Evolutionary conservation across 441 rosid genomes (phyloP).

Genomic region (Erodium chrysanthum): DNA sequence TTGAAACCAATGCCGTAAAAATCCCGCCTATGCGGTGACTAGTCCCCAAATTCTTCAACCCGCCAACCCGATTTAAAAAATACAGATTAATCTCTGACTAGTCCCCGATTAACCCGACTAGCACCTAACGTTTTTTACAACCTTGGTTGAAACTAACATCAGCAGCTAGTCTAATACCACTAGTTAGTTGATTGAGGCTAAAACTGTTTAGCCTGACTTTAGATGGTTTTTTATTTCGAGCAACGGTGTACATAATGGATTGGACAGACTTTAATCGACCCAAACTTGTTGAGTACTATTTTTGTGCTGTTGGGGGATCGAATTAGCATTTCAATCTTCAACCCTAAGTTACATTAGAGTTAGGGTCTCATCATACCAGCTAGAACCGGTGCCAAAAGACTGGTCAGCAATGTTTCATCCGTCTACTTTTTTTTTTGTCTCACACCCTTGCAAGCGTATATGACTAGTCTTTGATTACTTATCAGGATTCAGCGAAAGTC

Average conservation of each 20-base stretch:
- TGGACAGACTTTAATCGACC: too few relatives aligned
- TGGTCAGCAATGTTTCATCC: neutral
- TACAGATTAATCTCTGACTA: too few relatives aligned
- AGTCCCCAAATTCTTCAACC: too few relatives aligned
- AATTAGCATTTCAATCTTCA: neutral
- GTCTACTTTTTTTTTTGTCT: neutral
- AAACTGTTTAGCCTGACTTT: neutral
- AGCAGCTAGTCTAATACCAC: neutral
- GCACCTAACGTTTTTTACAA: too few relatives aligned
- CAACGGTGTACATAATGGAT: too few relatives aligned
- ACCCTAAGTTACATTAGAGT: neutral
- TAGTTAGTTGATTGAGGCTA: neutral
- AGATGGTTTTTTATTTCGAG: too few relatives aligned
- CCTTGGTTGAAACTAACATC: neutral
- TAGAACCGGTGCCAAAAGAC: neutral
- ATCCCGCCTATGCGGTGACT: too few relatives aligned
- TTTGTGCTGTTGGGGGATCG: neutral
- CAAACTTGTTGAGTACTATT: too few relatives aligned
- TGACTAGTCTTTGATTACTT: neutral
- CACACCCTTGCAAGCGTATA: neutral
- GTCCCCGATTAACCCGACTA: too few relatives aligned
- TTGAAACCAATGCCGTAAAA: too few relatives aligned
- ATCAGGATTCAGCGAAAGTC: slow-evolving; percentile 64
- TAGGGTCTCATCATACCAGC: neutral
- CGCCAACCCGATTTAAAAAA: too few relatives aligned